Percentiles rank a stretch among this genome's conserved stretches.
These are phyloP conservation scores for Taiozyma sp. DNA, from an alignment of 1,139 yeast species.

Conservation along the genomic window DNA sequence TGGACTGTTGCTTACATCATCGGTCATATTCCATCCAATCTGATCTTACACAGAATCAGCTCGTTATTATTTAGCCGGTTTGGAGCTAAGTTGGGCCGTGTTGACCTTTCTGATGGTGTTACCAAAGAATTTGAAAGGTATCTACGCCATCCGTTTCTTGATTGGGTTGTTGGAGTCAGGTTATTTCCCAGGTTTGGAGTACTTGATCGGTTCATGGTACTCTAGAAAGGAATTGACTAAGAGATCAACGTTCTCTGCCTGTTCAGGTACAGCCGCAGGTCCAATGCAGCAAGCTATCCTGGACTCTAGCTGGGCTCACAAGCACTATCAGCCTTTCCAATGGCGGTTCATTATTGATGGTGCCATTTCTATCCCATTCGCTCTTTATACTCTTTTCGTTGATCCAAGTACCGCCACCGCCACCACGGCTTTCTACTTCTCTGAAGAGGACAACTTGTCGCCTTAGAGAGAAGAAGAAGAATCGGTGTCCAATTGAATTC, in stretches of 20 bases:
- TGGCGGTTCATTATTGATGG: slow-evolving; percentile 56
- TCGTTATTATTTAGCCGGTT: slow-evolving; percentile 46
- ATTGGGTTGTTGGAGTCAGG: slow-evolving; percentile 58
- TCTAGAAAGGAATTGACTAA: slow-evolving; percentile 38
- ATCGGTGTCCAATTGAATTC: slow-evolving; percentile 43
- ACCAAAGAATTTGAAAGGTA: slow-evolving; percentile 35
- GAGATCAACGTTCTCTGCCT: slow-evolving; percentile 18
- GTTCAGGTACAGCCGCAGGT: slow-evolving; percentile 24
- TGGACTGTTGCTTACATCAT: slow-evolving; percentile 59
- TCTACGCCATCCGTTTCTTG: slow-evolving; percentile 55
- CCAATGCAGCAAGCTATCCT: slow-evolving; percentile 30
- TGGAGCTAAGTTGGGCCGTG: slow-evolving; percentile 55
- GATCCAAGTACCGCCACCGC: slow-evolving; percentile 43
- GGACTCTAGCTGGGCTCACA: slow-evolving; percentile 17
- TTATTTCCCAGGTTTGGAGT: slow-evolving; percentile 50
- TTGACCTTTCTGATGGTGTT: slow-evolving; percentile 49
- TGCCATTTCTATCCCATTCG: slow-evolving; percentile 45
- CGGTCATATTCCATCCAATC: slow-evolving; percentile 56
- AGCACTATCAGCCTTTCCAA: slow-evolving; percentile 44
- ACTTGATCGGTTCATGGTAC: slow-evolving; percentile 43
- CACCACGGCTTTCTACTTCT: slow-evolving; percentile 36
- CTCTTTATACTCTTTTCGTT: slow-evolving; percentile 37
- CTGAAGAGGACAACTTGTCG: slow-evolving; percentile 25
- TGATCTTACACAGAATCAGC: slow-evolving; percentile 52
- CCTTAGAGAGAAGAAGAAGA: slow-evolving; percentile 31